Evolutionary conservation across 2,329 filamentous ascomycete genomes (phyloP), one percentile per base, ranked within the genome.

Genomic region (Sphaceloma murrayae): DNA sequence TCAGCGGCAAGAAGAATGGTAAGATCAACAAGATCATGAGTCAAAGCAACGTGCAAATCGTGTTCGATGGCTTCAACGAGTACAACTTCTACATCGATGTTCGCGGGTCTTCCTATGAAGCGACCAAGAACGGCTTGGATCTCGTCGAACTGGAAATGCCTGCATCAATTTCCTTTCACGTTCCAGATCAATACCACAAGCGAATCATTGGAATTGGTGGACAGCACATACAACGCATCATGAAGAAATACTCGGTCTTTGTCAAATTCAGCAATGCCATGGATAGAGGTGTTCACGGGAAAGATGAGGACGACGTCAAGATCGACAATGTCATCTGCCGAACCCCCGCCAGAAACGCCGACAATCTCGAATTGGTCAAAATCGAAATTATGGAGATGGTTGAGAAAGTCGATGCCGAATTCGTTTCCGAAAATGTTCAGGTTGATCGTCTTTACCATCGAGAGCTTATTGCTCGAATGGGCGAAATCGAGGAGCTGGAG

Each of bases 11-110:
- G 73, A 98, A 98, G 72, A 98, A 98, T 57, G 91, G 91, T 65
- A 98, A 98, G 69, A 98, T 98, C 66, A 98, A 98, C 73, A 98
- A 98, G 73, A 98, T 98, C 58, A 98, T 98, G 91, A 91, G 89
- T 17, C 89, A 96, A 65, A 95, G 88, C 73, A 95, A 93, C 56
- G 91, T 98, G 9, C 91, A 98, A 66, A 96, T 98, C 58, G 89
- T 98, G 51, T 98, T 98, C 54, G 91, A 98, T 60, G 88, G 87
- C 51, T 98, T 96, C 70, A 94, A 95, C 64, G 91, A 98, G 68
- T 98, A 96, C 74, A 96, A 98, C 66, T 98, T 98, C 72, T 94
- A 96, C 65, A 98, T 98, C 53, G 91, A 98, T 59, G 89, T 98
- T 46, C 88, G 91, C 60, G 88, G 85, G 34, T 80, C 80, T 45